A percentile compares a stretch with the other conserved stretches of the same genome.
phyloP scores from a whole-genome alignment of 495 filamentous ascomycete species.

The Copromyces sp. region DNA sequence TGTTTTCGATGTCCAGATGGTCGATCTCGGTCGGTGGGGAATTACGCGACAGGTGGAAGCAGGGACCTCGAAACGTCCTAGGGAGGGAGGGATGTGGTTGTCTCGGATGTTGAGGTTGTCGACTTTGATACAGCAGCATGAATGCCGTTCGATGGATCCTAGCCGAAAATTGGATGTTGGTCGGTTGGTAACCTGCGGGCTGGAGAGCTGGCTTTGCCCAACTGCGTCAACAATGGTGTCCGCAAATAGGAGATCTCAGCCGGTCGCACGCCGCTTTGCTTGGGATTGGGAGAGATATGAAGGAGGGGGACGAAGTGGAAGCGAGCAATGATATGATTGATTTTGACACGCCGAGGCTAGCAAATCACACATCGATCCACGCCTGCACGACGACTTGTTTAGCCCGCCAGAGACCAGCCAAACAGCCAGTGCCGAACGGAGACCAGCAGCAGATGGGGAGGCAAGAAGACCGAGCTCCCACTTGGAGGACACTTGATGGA shows the following conservation, averaged over 20 bases:
- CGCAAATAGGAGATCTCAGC: neutral
- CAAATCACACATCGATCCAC: constrained; percentile 19
- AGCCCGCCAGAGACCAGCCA: neutral
- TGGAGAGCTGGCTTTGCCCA: neutral
- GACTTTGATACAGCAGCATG: neutral
- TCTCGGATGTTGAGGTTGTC: neutral
- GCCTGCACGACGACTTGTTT: neutral
- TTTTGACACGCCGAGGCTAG: constrained; percentile 18
- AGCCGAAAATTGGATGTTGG: neutral
- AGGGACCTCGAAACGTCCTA: neutral
- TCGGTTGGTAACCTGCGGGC: neutral
- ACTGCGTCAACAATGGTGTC: neutral
- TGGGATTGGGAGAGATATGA: constrained; percentile 10
- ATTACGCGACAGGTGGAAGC: neutral
- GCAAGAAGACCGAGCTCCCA: neutral
- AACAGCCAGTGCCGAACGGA: neutral
- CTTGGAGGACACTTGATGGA: neutral
- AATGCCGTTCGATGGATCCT: neutral
- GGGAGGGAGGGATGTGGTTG: neutral
- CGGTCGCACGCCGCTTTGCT: neutral
- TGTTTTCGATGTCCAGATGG: neutral
- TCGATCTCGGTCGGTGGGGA: neutral
- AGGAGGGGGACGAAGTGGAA: constrained; percentile 8
- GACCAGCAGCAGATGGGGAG: neutral
- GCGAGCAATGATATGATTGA: constrained; percentile 10